These are phyloP conservation scores for Tylopilus orsonianus DNA, from an alignment of 1,284 basidiomycete genomes.

Conservation along the genomic window DNA sequence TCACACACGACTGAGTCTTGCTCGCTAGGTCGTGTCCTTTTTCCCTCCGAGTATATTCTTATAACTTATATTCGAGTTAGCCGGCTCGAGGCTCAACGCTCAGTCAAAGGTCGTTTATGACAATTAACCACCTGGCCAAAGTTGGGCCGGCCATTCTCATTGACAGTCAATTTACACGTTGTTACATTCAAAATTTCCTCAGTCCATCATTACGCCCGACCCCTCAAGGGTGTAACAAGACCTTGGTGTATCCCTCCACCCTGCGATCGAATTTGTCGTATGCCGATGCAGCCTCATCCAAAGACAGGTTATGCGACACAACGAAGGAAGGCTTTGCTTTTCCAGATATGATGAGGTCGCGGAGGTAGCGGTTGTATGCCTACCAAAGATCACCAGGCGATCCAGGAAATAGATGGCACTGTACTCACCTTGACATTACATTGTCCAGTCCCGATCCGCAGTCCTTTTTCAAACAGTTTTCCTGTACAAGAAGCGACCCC, in stretches of 20 bases:
- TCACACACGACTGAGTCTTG: too few relatives aligned
- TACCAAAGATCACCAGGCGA: background rate
- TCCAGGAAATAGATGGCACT: background rate
- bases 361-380: slow-evolving; percentile 7
- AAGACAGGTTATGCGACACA: slow-evolving; percentile 2
- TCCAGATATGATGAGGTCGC: slow-evolving; percentile 6
- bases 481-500: background rate
- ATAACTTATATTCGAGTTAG: too few relatives aligned
- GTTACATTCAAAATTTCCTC: background rate
- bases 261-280: slow-evolving; percentile 10
- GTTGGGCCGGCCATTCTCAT: too few relatives aligned
- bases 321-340: slow-evolving; percentile 6
- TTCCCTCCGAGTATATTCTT: too few relatives aligned
- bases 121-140: too few relatives aligned
- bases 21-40: too few relatives aligned
- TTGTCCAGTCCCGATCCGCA: slow-evolving; percentile 7
- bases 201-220: background rate
- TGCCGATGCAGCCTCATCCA: slow-evolving; percentile 3
- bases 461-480: slow-evolving; percentile 6
- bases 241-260: slow-evolving; percentile 8
- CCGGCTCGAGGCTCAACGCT: too few relatives aligned
- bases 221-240: slow-evolving; percentile 8
- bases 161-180: background rate
- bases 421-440: slow-evolving; percentile 6
- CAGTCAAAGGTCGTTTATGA: too few relatives aligned